Conservation (phyloP, 108 stramenopile genomes). For the Skeletonema costatum region DNA sequence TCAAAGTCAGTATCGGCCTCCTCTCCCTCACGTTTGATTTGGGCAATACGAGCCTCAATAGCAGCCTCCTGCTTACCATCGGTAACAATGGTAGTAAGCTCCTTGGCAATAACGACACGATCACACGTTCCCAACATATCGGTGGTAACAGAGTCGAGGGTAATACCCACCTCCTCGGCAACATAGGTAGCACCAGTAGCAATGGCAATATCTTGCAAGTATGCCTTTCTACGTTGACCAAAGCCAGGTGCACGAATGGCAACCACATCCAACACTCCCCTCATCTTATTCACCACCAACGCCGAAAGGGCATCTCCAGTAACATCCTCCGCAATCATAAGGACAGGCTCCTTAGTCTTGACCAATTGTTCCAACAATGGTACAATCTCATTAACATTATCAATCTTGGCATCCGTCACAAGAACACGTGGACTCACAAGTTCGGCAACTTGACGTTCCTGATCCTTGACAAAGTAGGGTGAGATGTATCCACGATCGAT, state of each 20-base stretch:
- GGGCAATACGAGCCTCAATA: slow-evolving; percentile 85
- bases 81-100: slow-evolving; percentile 93
- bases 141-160: slow-evolving; percentile 89
- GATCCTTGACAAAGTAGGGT: slow-evolving; percentile 98
- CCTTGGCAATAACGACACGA: slow-evolving; percentile 92
- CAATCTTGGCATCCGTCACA: slow-evolving; percentile 96
- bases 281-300: slow-evolving; percentile 98
- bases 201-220: slow-evolving; percentile 97
- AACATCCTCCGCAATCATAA: slow-evolving; percentile 97
- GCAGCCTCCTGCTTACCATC: slow-evolving; percentile 91
- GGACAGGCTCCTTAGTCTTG: slow-evolving; percentile 94
- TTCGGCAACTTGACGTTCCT: slow-evolving; percentile 95
- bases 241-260: slow-evolving; percentile 97
- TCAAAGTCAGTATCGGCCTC: slow-evolving; percentile 92
- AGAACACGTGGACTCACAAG: slow-evolving; percentile 80
- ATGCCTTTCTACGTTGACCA: slow-evolving; percentile 92
- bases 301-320: slow-evolving; percentile 96
- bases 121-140: slow-evolving; percentile 97
- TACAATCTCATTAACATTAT: slow-evolving; percentile 93
- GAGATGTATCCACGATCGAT: slow-evolving; percentile 97
- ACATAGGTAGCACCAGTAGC: slow-evolving; percentile 97
- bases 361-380: slow-evolving; percentile 95
- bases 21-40: slow-evolving; percentile 87
- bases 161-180: slow-evolving; percentile 96
- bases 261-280: slow-evolving; percentile 95